These are phyloP conservation scores for Collybiopsis luxurians DNA, from an alignment of 768 basidiomycete species.

Conservation along the genomic window DNA sequence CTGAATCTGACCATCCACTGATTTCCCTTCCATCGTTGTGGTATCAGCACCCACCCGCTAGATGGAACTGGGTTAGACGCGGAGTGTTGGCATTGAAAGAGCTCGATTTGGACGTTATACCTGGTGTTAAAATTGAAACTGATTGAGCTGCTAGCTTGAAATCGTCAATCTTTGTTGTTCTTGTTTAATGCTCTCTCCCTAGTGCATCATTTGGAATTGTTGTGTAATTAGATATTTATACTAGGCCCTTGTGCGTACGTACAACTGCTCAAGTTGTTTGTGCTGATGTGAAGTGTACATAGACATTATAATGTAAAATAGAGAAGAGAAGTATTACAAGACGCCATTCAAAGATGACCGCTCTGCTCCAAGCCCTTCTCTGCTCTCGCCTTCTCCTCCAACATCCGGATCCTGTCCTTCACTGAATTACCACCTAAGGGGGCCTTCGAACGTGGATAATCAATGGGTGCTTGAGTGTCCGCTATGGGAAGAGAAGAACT, in stretches of 20 bases:
- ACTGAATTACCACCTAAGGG: slow-evolving; percentile 26
- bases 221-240: too few relatives aligned
- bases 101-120: not conserved
- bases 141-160: too few relatives aligned
- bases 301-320: too few relatives aligned
- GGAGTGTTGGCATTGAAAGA: slow-evolving; percentile 1
- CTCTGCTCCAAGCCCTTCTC: slow-evolving; percentile 1
- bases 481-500: too few relatives aligned
- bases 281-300: too few relatives aligned
- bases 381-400: slow-evolving; percentile 24
- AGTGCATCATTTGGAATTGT: too few relatives aligned
- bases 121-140: not conserved
- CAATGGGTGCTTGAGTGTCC: not conserved
- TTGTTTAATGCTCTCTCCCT: too few relatives aligned
- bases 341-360: not conserved
- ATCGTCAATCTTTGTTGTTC: too few relatives aligned
- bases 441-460: not conserved
- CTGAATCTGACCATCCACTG: not conserved
- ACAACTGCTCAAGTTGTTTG: too few relatives aligned
- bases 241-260: too few relatives aligned
- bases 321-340: too few relatives aligned
- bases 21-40: slow-evolving; percentile 2
- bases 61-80: slow-evolving; percentile 5
- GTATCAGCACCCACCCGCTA: slow-evolving; percentile 4
- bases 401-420: slow-evolving; percentile 38